Conservation (phyloP, 345 rosid genomes). For the Turritis glabra region DNA sequence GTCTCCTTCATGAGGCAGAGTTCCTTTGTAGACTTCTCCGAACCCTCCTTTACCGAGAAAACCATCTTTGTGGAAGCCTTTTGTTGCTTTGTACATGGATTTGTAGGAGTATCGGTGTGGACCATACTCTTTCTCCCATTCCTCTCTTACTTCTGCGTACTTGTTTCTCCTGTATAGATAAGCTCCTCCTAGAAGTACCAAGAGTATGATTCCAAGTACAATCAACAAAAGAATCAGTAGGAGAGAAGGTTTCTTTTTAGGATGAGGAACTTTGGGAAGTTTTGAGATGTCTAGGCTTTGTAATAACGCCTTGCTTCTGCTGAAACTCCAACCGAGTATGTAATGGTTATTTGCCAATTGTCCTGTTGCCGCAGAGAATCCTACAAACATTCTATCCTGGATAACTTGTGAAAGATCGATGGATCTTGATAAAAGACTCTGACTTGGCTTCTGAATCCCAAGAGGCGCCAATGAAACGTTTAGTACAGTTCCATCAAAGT, state of each 20-base stretch:
- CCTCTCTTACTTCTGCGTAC: constrained; percentile 58
- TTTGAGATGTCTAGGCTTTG: constrained; percentile 45
- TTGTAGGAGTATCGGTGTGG: constrained; percentile 60
- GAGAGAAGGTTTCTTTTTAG: background rate
- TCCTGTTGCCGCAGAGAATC: constrained; percentile 68
- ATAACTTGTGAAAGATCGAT: constrained; percentile 47
- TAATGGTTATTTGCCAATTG: constrained; percentile 44
- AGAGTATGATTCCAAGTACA: constrained; percentile 22
- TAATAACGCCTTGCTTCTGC: constrained; percentile 43
- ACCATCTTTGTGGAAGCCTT: constrained; percentile 55
- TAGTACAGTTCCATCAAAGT: constrained; percentile 49
- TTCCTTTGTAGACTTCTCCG: constrained; percentile 66
- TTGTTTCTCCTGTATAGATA: constrained; percentile 45
- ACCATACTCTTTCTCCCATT: constrained; percentile 63
- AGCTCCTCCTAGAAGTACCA: constrained; percentile 21
- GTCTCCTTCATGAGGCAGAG: constrained; percentile 37
- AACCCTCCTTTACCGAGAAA: constrained; percentile 60
- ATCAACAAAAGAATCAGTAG: constrained; percentile 27
- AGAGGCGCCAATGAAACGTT: constrained; percentile 52
- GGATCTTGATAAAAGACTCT: constrained; percentile 48
- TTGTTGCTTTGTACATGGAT: constrained; percentile 55
- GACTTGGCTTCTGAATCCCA: constrained; percentile 37
- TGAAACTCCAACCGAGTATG: constrained; percentile 76
- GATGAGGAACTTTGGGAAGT: constrained; percentile 55
- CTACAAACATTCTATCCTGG: constrained; percentile 50